phyloP scores from a whole-genome alignment of 1,139 yeast species.

The Meyerozyma athensensis region DNA sequence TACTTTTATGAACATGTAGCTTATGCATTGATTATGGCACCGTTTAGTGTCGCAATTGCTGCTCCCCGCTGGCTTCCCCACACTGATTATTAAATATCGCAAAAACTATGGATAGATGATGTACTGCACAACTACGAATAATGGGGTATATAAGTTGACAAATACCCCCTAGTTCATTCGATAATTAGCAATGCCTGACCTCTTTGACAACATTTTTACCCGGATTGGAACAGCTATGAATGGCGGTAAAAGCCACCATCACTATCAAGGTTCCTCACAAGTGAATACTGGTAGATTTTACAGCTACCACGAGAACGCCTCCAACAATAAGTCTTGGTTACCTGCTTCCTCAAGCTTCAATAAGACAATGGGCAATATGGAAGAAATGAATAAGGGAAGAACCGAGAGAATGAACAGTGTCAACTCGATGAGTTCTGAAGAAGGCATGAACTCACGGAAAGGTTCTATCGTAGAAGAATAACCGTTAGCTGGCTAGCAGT shows the following conservation, averaged over 20 bases:
- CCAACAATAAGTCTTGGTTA: conserved; percentile 41
- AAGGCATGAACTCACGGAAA: not conserved
- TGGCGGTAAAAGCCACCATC: conserved; percentile 31
- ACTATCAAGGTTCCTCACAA: conserved; percentile 28
- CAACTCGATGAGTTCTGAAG: conserved; percentile 5
- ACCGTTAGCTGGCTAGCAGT: not conserved
- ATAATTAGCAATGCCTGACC: conserved; percentile 31
- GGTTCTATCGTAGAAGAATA: conserved; percentile 1
- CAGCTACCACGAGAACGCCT: conserved; percentile 31
- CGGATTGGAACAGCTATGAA: conserved; percentile 27
- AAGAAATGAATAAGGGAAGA: not conserved
- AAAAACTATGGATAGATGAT: not conserved
- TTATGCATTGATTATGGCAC: no score
- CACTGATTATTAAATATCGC: not conserved
- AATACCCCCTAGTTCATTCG: not conserved
- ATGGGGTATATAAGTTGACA: conserved; percentile 1
- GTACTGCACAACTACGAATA: conserved; percentile 1
- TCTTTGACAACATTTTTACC: conserved; percentile 38
- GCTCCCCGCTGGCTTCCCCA: not conserved
- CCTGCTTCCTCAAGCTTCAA: conserved; percentile 17
- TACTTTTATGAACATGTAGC: not conserved
- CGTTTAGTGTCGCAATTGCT: not conserved
- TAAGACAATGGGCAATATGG: not conserved
- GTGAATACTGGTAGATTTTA: conserved; percentile 38
- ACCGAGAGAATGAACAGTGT: conserved; percentile 3